Percentiles rank a stretch among this genome's conserved stretches.
These are phyloP conservation scores for Macaranga tanarius DNA, from an alignment of 441 rosid genomes.

Conservation along the genomic window DNA sequence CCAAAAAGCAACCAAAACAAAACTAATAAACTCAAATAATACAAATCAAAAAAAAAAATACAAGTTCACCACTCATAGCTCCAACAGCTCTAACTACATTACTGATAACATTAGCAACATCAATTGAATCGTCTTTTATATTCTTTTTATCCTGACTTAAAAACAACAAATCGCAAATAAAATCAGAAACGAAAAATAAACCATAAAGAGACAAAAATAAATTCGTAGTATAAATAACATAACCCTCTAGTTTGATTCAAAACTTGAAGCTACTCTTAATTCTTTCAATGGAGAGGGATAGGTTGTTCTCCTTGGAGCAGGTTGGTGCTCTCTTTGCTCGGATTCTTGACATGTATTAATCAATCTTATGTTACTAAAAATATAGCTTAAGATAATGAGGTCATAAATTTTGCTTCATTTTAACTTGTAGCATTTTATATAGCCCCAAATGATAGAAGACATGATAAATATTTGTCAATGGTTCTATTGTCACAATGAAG, in stretches of 20 bases:
- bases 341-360: constrained; percentile 9
- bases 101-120: too few relatives aligned
- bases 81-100: too few relatives aligned
- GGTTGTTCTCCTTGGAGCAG: constrained; percentile 94
- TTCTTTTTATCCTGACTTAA: too few relatives aligned
- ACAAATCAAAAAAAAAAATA: too few relatives aligned
- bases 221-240: not conserved
- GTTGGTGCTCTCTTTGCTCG: constrained; percentile 40
- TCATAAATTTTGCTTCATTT: not conserved
- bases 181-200: too few relatives aligned
- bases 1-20: too few relatives aligned
- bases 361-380: not conserved
- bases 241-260: constrained; percentile 88
- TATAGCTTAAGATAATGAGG: not conserved
- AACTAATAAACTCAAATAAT: too few relatives aligned
- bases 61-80: too few relatives aligned
- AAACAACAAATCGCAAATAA: too few relatives aligned
- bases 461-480: not conserved
- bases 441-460: not conserved
- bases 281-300: constrained; percentile 55
- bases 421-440: not conserved
- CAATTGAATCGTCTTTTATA: too few relatives aligned
- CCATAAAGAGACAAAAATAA: too few relatives aligned
- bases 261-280: constrained; percentile 65
- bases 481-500: not conserved